Evolutionary conservation across 768 basidiomycete genomes (phyloP), one percentile per base, ranked within the genome.

Genomic region (Crucibulum laeve): DNA sequence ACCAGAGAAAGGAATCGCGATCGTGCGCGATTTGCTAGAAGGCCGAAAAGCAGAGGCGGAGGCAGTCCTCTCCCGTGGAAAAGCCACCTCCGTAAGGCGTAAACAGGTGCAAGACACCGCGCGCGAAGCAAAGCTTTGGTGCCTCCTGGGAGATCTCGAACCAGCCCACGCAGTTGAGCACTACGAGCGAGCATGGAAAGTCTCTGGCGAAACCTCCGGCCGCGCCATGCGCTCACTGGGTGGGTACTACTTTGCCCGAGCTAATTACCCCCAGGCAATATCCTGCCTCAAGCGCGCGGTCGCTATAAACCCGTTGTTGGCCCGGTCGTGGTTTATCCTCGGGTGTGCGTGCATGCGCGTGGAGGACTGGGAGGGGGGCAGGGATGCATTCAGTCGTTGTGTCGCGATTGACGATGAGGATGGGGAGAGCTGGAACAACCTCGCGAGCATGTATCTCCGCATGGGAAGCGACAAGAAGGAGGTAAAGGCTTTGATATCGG

Each of bases 401-500:
- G 93, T 97, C 1, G 69, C 79, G 10, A 83, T 98, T 46, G 95
- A 98, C 47, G 91, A 94, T 46, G 96, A 98, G 52, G 94, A 99
- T 56, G 91, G 81, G 3, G 95, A 98, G 73, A 95, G 92, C 52
- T 98, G 96, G 96, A 95, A 87, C 54, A 99, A 99, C 61, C 70
- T 99, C 49, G 96, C 95, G 25, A 92, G 86, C 45, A 83, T 93
- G 58, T 96, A 97, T 64, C 77, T 99, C 48, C 84, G 91, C 36
- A 74, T 95, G 62, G 85, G 81, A 8, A 72, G 28, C 72, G 49
- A 40, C 52, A 57, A 50, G 64, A 54, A 46, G 55, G 54, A 8
- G 8, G 28, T 30, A n/a, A 47, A 44, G 44, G 45, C 50, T 45
- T 52, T 50, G 18, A 50, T 54, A 35, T 47, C 45, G 11, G 49